These are phyloP conservation scores for Gonium pectorale DNA, from an alignment of 139 green algal genomes.

Conservation along the genomic window DNA sequence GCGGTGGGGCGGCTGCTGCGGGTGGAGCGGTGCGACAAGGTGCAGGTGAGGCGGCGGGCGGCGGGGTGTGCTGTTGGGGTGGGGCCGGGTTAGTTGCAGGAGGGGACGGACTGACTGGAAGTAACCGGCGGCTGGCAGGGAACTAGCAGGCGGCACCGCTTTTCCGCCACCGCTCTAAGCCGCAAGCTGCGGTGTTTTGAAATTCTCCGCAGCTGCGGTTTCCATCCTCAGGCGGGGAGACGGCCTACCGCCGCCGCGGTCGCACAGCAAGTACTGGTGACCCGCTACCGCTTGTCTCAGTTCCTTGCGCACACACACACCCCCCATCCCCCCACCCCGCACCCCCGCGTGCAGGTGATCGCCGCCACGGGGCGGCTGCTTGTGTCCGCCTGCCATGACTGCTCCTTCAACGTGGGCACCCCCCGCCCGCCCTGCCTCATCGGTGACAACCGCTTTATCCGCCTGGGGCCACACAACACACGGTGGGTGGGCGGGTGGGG, in stretches of 20 bases:
- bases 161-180: too few relatives aligned
- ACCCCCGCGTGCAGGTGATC: constrained; percentile 63
- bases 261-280: too few relatives aligned
- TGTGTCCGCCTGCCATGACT: constrained; percentile 86
- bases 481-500: constrained; percentile 59
- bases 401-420: constrained; percentile 83
- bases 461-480: constrained; percentile 88
- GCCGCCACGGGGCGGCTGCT: constrained; percentile 64
- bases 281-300: too few relatives aligned
- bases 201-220: too few relatives aligned
- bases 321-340: not conserved
- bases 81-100: too few relatives aligned
- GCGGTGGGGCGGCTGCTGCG: constrained; percentile 76
- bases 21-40: constrained; percentile 86
- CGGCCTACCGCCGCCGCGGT: too few relatives aligned
- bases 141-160: too few relatives aligned
- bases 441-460: constrained; percentile 85
- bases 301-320: too few relatives aligned
- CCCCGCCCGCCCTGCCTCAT: constrained; percentile 76
- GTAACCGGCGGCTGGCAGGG: too few relatives aligned
- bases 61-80: not conserved
- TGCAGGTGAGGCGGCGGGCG: constrained; percentile 56
- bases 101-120: too few relatives aligned
- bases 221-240: too few relatives aligned
- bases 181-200: too few relatives aligned